Evolutionary conservation across 2,329 filamentous ascomycete genomes (phyloP).

Genomic region (Aspergillus terreus): DNA sequence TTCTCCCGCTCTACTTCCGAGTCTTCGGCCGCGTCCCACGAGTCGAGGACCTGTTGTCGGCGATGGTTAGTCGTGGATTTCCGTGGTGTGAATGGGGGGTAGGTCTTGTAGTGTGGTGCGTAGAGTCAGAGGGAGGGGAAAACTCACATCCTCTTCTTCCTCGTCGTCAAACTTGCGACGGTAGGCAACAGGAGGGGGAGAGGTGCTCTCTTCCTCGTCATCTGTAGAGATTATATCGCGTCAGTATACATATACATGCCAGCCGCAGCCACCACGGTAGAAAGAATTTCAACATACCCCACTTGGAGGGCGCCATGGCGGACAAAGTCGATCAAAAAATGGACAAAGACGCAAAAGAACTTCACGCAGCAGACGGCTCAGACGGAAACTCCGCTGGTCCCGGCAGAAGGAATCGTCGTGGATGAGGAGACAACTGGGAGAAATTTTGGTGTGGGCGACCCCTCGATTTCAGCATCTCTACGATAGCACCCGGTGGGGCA

Average conservation of each 20-base stretch:
- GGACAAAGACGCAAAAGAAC: slow-evolving; percentile 4
- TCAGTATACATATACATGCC: slow-evolving; percentile 7
- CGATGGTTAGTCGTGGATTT: too few species aligned
- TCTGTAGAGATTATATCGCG: slow-evolving; percentile 18
- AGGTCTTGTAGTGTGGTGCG: too few species aligned
- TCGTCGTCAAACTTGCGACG: slow-evolving; percentile 86
- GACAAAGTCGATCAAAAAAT: slow-evolving; percentile 14
- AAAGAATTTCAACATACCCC: slow-evolving; percentile 40
- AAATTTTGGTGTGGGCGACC: slow-evolving; percentile 9
- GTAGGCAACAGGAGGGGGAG: slow-evolving; percentile 44
- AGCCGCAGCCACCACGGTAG: neutral
- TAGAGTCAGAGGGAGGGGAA: neutral
- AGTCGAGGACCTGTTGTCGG: slow-evolving; percentile 72
- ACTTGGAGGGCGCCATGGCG: slow-evolving; percentile 47
- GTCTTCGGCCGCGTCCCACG: slow-evolving; percentile 95
- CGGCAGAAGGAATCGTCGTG: slow-evolving; percentile 2
- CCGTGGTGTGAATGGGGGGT: too few species aligned
- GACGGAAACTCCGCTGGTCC: neutral
- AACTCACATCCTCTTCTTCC: slow-evolving; percentile 74
- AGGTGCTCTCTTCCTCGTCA: slow-evolving; percentile 53
- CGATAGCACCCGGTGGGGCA: slow-evolving; percentile 17
- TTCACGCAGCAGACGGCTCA: neutral
- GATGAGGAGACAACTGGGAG: slow-evolving; percentile 1
- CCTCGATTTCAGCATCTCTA: slow-evolving; percentile 3
- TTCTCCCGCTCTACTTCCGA: slow-evolving; percentile 97